Evolutionary conservation across 306 rosid genomes (phyloP).

Genomic region (Castanea sativa): DNA sequence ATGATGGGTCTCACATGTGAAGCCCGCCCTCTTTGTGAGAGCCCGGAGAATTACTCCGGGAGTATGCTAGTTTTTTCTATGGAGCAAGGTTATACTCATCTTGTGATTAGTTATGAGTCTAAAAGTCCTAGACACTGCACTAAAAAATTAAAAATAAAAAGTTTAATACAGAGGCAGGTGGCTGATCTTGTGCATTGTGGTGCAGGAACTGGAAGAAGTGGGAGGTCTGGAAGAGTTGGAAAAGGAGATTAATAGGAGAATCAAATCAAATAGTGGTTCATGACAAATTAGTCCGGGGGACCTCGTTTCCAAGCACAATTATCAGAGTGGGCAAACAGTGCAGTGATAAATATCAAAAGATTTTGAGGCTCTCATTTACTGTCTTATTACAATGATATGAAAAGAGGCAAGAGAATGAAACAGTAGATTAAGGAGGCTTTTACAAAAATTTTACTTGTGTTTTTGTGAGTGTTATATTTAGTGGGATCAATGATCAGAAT

Average conservation of each 20-base stretch:
- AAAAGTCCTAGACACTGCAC: no score
- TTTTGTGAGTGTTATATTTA: not conserved
- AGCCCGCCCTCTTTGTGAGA: no score
- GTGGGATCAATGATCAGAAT: no score
- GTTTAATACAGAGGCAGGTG: not conserved
- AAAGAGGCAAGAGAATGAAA: not conserved
- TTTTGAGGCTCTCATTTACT: slow-evolving; percentile 3
- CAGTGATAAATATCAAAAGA: slow-evolving; percentile 15
- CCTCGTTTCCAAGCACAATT: slow-evolving; percentile 2
- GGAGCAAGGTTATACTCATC: no score
- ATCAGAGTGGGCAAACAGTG: slow-evolving; percentile 26
- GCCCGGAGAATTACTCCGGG: rapidly evolving
- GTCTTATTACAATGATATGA: not conserved
- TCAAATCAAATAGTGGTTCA: slow-evolving; percentile 34
- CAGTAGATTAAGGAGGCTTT: not conserved
- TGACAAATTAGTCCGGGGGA: slow-evolving; percentile 11
- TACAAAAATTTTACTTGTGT: not conserved
- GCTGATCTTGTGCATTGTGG: slow-evolving; percentile 1
- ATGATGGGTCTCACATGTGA: no score
- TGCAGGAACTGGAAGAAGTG: slow-evolving; percentile 91
- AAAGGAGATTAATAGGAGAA: slow-evolving; percentile 70
- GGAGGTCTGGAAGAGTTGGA: slow-evolving; percentile 87
- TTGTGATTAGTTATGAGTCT: no score
- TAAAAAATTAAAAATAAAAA: no score
- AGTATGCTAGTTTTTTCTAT: no score